phyloP scores from a whole-genome alignment of 306 rosid species.

The Medicago ruthenica region DNA sequence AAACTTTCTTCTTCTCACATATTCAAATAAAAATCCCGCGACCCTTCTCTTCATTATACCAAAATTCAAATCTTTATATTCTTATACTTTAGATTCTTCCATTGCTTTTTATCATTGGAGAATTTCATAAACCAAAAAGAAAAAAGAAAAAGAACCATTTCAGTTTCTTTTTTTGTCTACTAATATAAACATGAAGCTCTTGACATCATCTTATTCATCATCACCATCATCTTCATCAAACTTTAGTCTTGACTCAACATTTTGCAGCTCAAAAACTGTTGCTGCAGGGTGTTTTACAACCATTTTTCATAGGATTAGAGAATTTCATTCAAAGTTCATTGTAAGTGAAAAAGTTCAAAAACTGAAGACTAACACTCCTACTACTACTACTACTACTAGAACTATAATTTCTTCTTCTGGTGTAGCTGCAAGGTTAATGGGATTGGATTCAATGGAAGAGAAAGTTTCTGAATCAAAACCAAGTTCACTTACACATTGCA shows the following conservation, averaged over 20 bases:
- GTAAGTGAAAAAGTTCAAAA: slow-evolving; percentile 40
- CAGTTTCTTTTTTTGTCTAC: slow-evolving; percentile 22
- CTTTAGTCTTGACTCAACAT: slow-evolving; percentile 45
- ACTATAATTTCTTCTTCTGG: slow-evolving; percentile 46
- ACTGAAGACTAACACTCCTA: slow-evolving; percentile 31
- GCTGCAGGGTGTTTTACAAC: slow-evolving; percentile 66
- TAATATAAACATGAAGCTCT: slow-evolving; percentile 57
- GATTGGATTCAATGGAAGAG: slow-evolving; percentile 62
- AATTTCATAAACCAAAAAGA: slow-evolving; percentile 42
- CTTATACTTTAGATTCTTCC: slow-evolving; percentile 24
- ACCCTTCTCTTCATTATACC: slow-evolving; percentile 38
- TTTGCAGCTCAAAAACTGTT: slow-evolving; percentile 60
- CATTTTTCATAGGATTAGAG: slow-evolving; percentile 61
- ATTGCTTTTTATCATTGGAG: slow-evolving; percentile 36
- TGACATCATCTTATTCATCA: slow-evolving; percentile 47
- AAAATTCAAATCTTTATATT: slow-evolving; percentile 52
- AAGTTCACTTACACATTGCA: slow-evolving; percentile 50
- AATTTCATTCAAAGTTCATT: slow-evolving; percentile 39
- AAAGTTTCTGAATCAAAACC: slow-evolving; percentile 40
- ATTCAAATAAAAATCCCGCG: slow-evolving; percentile 97
- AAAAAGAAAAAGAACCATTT: slow-evolving; percentile 29
- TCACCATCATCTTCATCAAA: slow-evolving; percentile 52
- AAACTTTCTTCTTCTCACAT: slow-evolving; percentile 30
- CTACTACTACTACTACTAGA: background rate
- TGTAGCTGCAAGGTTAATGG: slow-evolving; percentile 82